Percentiles rank a stretch among this genome's conserved stretches.
Evolutionary conservation across 2,329 filamentous ascomycete species (phyloP).

Genomic region (Botrytis porri): DNA sequence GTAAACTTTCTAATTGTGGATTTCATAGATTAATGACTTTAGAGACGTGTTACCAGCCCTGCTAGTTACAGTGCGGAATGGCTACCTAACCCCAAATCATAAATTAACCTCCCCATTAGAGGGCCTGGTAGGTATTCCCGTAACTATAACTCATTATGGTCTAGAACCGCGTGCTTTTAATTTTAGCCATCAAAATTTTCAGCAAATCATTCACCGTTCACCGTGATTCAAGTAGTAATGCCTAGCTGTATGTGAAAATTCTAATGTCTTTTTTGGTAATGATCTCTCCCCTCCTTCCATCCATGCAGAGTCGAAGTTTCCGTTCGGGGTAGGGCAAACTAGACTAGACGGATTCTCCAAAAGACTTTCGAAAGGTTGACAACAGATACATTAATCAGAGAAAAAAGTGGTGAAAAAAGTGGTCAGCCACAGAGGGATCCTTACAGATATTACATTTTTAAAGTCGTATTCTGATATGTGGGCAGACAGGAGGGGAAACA

Average conservation of each 20-base stretch:
- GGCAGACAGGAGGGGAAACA: slow-evolving; percentile 10
- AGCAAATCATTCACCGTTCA: slow-evolving; percentile 3
- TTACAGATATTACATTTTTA: slow-evolving; percentile 9
- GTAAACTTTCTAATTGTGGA: background rate
- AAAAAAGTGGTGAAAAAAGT: background rate
- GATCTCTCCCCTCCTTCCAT: background rate
- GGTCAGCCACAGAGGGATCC: slow-evolving; percentile 16
- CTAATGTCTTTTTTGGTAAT: background rate
- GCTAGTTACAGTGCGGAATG: background rate
- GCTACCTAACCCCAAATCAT: background rate
- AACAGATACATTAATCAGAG: background rate
- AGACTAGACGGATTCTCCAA: background rate
- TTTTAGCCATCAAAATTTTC: background rate
- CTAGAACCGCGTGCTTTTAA: background rate
- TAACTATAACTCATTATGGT: background rate
- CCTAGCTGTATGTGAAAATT: background rate
- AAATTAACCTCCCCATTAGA: background rate
- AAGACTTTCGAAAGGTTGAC: too few relatives aligned
- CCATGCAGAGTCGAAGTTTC: background rate
- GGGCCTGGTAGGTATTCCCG: background rate
- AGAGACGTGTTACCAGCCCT: background rate
- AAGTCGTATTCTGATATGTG: slow-evolving; percentile 8
- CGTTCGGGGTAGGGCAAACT: background rate
- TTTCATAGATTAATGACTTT: slow-evolving; percentile 2
- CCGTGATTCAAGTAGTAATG: background rate